Base-by-base conservation (phyloP, 2,329 filamentous ascomycete genomes). In the Aureobasidium lini region DNA sequence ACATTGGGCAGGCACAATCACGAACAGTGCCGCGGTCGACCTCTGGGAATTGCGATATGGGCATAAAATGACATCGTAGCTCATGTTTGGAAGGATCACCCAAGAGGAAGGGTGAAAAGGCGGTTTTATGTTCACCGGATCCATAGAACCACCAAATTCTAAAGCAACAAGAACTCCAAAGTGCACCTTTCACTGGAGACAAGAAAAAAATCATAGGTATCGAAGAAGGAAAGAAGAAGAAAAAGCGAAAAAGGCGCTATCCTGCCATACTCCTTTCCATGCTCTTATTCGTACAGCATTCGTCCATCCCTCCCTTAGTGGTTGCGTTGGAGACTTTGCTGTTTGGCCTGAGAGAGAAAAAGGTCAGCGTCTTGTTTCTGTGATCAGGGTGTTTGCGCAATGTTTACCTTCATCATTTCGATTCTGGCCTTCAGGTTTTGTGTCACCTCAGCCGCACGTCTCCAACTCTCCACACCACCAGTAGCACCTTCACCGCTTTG, bases 401-500 rank as follows among this genome's bases (percentile, higher is more conserved):
- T 11, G 16, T 77, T 64, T 68, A 82, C 84, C 81, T 97, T 99
- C 94, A 99, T 99, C 79, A 94, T 89, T 78, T 97, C 94, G 73
- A 99, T 99, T 71, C 94, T 85, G 56, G 93, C 91, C 78, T 97
- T 99, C 69, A 99, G 75, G 72, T 96, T 94, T 74, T 92, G 96
- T 58, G 94, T 99, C 60, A 99, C 94, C 77, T 99, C 94, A 2
- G 94, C 94, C 16, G 94, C 94, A 66, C 94, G 82, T 77, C 92
- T 95, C 94, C 94, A 99, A 71, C 92, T 97, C 76, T 99, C 94
- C 16, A 86, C 85, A 0, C 85, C 85, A 32, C 59, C 34, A 32
- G 59, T 53, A 18, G 46, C 59, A 16, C 52, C 52, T 31, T 34
- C 61, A 50, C 32, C 52, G 32, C 18, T 39, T 31, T 47, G 42